A percentile compares a stretch with the other conserved stretches of the same genome.
These are phyloP conservation scores for Salmacisia buchloeana DNA, from an alignment of 1,284 basidiomycete genomes.

Conservation along the genomic window DNA sequence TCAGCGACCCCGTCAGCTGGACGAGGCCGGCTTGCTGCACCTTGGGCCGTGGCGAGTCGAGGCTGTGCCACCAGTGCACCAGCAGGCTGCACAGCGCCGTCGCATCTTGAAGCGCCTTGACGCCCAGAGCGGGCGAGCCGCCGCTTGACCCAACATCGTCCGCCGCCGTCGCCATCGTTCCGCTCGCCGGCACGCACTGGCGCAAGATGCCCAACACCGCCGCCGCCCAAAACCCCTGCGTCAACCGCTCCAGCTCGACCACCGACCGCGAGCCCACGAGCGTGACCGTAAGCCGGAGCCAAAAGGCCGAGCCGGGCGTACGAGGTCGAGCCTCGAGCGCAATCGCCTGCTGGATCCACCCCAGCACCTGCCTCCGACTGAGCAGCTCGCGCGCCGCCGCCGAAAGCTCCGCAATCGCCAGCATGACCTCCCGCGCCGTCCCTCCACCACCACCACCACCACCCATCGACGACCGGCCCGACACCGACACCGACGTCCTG, in stretches of 20 bases:
- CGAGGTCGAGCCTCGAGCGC: not conserved
- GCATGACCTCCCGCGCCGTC: conserved; percentile 3
- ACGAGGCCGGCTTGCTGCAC: no score
- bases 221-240: not conserved
- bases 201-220: not conserved
- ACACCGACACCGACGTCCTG: no score
- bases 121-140: not conserved
- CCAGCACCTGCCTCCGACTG: not conserved
- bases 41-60: not conserved
- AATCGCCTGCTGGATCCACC: conserved; percentile 4
- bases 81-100: not conserved
- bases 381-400: not conserved
- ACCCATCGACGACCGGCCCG: no score
- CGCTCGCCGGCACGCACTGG: conserved; percentile 5
- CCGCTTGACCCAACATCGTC: not conserved
- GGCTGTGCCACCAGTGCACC: not conserved
- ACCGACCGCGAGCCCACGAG: not conserved
- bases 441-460: no score
- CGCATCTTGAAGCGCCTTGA: not conserved
- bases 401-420: not conserved
- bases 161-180: no score
- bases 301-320: not conserved
- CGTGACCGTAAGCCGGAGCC: not conserved
- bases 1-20: no score
- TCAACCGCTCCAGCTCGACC: not conserved